Evolutionary conservation across 192 early-diverging fungal genomes (phyloP).

Genomic region (Gonapodya sp.): DNA sequence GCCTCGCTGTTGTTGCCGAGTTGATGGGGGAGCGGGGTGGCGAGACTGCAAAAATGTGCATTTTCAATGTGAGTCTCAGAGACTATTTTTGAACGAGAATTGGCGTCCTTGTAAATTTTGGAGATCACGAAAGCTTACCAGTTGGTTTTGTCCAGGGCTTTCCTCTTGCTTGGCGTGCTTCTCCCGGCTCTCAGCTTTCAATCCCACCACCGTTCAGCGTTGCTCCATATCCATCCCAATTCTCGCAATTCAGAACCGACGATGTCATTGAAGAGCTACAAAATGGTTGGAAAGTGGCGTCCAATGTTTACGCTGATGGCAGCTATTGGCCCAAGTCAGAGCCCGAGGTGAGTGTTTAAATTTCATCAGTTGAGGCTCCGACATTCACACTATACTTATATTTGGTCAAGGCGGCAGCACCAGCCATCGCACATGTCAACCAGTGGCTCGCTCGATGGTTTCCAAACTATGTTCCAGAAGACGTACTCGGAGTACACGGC

Average conservation of each 20-base stretch:
- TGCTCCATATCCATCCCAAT: not conserved
- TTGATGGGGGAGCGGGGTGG: not conserved
- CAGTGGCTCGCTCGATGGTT: not conserved
- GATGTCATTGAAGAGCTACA: not conserved
- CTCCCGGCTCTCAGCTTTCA: not conserved
- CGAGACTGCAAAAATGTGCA: not conserved
- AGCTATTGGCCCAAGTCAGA: not conserved
- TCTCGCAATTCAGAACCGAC: not conserved
- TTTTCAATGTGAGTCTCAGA: not conserved
- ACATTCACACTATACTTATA: not conserved
- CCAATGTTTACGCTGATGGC: not conserved
- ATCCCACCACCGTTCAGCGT: not conserved
- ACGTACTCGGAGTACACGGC: not conserved
- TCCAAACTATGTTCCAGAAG: not conserved
- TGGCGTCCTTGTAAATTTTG: too few relatives aligned
- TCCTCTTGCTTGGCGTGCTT: not conserved
- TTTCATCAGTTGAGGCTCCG: not conserved
- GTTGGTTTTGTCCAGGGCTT: not conserved
- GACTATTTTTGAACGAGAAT: not conserved
- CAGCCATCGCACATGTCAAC: not conserved
- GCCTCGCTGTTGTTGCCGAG: not conserved
- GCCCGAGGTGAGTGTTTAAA: conserved; percentile 5
- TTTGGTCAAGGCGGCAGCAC: not conserved
- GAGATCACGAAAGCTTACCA: not conserved
- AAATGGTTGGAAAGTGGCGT: not conserved